phyloP scores from a whole-genome alignment of 306 rosid species.

The Purshia tridentata region DNA sequence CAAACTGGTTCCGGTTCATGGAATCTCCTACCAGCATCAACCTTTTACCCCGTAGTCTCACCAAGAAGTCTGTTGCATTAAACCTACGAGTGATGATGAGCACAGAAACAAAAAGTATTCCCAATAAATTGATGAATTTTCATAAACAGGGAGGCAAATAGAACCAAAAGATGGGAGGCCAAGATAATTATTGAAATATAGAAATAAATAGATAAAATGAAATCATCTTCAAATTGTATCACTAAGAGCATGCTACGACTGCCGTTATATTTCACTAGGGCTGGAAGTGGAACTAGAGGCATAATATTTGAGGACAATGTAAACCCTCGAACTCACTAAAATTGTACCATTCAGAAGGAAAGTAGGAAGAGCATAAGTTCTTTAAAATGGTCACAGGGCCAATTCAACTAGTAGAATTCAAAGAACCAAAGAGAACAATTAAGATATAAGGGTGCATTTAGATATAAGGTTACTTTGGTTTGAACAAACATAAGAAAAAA shows the following conservation, averaged over 20 bases:
- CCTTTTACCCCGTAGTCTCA: constrained; percentile 70
- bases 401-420: neutral
- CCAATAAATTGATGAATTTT: constrained; percentile 22
- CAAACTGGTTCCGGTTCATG: constrained; percentile 91
- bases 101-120: constrained; percentile 10
- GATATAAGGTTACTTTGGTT: too few species aligned
- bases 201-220: constrained; percentile 17
- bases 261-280: neutral
- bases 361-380: neutral
- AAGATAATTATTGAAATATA: neutral
- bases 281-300: constrained; percentile 3
- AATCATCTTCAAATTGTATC: constrained; percentile 13
- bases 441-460: neutral
- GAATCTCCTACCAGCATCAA: constrained; percentile 94
- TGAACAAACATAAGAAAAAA: too few species aligned
- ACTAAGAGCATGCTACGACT: neutral
- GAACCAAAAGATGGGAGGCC: neutral
- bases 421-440: neutral
- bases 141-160: constrained; percentile 3
- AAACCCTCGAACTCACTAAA: neutral
- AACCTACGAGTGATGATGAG: constrained; percentile 59
- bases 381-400: neutral
- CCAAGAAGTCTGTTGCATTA: constrained; percentile 85
- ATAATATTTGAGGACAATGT: neutral
- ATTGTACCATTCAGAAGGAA: neutral